Percentiles rank a stretch among this genome's conserved stretches.
These are phyloP conservation scores for Hypericum perforatum DNA, from an alignment of 345 rosid genomes.

Conservation along the genomic window DNA sequence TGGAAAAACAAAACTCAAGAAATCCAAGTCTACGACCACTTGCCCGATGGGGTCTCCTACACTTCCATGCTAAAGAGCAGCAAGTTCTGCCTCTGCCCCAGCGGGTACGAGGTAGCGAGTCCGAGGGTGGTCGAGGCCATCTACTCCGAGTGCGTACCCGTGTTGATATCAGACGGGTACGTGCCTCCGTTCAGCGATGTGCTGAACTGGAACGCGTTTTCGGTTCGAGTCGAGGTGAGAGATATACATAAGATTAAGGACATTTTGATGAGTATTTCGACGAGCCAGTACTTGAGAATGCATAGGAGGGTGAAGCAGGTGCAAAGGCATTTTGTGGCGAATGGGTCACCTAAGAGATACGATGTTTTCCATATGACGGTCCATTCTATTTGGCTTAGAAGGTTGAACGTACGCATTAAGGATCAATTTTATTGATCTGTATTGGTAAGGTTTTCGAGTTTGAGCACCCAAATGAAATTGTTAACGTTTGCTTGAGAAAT, in stretches of 20 bases:
- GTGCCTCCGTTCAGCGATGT: slow-evolving; percentile 64
- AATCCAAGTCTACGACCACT: slow-evolving; percentile 37
- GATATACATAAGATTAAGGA: slow-evolving; percentile 45
- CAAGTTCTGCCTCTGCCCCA: slow-evolving; percentile 57
- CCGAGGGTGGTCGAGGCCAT: slow-evolving; percentile 71
- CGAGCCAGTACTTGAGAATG: slow-evolving; percentile 33
- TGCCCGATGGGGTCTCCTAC: slow-evolving; percentile 32
- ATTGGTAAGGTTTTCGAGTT: no score
- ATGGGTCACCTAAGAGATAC: slow-evolving; percentile 52
- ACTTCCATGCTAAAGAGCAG: slow-evolving; percentile 31
- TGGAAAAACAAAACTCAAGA: slow-evolving; percentile 39
- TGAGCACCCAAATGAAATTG: no score
- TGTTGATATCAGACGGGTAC: slow-evolving; percentile 47
- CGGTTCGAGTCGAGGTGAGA: slow-evolving; percentile 37
- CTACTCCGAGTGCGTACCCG: slow-evolving; percentile 63
- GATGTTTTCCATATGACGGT: slow-evolving; percentile 67
- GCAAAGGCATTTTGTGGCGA: slow-evolving; percentile 45
- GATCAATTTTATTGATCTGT: background rate
- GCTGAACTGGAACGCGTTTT: slow-evolving; percentile 50
- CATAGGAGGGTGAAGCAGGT: slow-evolving; percentile 36
- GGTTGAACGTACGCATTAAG: slow-evolving; percentile 33
- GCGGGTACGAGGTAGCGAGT: slow-evolving; percentile 81
- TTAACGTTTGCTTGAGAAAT: no score
- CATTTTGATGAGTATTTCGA: slow-evolving; percentile 36
- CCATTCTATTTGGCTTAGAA: slow-evolving; percentile 68